phyloP scores from a whole-genome alignment of 164 flowering plant genomes.

The Umbilicus rupestris region DNA sequence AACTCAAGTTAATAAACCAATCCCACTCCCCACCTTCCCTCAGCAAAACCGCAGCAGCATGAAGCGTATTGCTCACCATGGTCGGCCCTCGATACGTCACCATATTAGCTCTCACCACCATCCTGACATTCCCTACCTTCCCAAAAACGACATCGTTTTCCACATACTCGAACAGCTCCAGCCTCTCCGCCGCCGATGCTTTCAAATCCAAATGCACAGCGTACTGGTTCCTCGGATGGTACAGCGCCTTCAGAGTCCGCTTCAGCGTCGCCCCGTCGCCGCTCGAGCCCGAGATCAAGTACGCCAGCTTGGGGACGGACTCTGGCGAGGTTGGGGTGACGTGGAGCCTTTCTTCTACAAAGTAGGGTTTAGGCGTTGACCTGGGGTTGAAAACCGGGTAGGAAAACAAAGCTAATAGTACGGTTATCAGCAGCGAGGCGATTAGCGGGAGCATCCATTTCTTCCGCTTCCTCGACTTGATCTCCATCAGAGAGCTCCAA shows the following conservation, averaged over 20 bases:
- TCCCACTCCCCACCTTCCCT: conserved; percentile 72
- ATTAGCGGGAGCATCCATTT: conserved; percentile 38
- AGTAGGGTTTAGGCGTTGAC: conserved; percentile 22
- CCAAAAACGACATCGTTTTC: conserved; percentile 30
- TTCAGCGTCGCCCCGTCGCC: conserved; percentile 55
- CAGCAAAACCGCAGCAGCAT: conserved; percentile 65
- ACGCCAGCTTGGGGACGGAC: conserved; percentile 51
- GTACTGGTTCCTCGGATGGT: conserved; percentile 72
- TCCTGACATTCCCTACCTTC: conserved; percentile 53
- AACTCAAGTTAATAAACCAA: conserved; percentile 82
- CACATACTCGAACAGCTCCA: conserved; percentile 44
- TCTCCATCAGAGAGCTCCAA: conserved; percentile 10
- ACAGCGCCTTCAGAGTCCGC: conserved; percentile 56
- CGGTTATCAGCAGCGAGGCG: conserved; percentile 19
- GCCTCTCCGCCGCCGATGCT: conserved; percentile 45
- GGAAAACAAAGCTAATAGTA: conserved; percentile 23
- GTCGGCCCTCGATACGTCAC: conserved; percentile 83
- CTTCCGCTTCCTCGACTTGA: conserved; percentile 30
- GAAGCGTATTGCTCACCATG: conserved; percentile 76
- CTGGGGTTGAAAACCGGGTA: conserved; percentile 12
- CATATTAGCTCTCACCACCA: conserved; percentile 47
- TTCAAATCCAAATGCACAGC: conserved; percentile 73
- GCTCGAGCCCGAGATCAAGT: conserved; percentile 61
- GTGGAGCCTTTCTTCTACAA: conserved; percentile 49
- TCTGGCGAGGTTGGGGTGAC: conserved; percentile 16